Evolutionary conservation across 2,329 filamentous ascomycete species (phyloP).

Genomic region (Plenodomus lindquistii): DNA sequence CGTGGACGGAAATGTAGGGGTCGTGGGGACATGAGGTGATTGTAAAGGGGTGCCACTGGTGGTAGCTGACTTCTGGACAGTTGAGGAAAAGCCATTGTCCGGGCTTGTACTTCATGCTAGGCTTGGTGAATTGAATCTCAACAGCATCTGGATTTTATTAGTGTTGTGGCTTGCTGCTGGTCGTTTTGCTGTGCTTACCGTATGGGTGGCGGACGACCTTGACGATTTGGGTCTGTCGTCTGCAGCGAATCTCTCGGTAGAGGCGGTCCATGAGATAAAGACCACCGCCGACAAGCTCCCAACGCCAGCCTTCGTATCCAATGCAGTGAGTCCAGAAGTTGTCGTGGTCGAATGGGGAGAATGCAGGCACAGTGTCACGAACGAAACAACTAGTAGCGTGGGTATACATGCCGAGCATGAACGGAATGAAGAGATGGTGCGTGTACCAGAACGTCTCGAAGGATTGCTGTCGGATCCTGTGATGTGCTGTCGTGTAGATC

Average conservation of each 20-base stretch:
- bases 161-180: conserved; percentile 3
- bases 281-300: conserved; percentile 85
- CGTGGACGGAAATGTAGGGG: conserved; percentile 89
- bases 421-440: conserved; percentile 97
- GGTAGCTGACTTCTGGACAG: conserved; percentile 81
- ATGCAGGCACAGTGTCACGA: conserved; percentile 70
- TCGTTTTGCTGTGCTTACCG: conserved; percentile 65
- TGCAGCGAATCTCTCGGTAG: conserved; percentile 85
- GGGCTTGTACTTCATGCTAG: conserved; percentile 96
- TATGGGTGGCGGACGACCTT: conserved; percentile 96
- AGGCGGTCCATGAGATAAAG: conserved; percentile 87
- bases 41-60: conserved; percentile 98
- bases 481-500: conserved; percentile 95
- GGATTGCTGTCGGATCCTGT: conserved; percentile 91
- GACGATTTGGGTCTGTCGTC: conserved; percentile 84
- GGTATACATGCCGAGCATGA: conserved; percentile 90
- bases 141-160: conserved; percentile 71
- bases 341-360: conserved; percentile 82
- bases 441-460: conserved; percentile 99
- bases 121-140: conserved; percentile 96
- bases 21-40: conserved; percentile 98
- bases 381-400: conserved; percentile 97
- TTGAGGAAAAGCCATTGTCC: conserved; percentile 98
- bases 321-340: conserved; percentile 91
- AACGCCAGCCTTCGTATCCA: conserved; percentile 95